A percentile compares a stretch with the other conserved stretches of the same genome.
Conservation (phyloP, 164 flowering plant genomes). For the Vitis rupestris region DNA sequence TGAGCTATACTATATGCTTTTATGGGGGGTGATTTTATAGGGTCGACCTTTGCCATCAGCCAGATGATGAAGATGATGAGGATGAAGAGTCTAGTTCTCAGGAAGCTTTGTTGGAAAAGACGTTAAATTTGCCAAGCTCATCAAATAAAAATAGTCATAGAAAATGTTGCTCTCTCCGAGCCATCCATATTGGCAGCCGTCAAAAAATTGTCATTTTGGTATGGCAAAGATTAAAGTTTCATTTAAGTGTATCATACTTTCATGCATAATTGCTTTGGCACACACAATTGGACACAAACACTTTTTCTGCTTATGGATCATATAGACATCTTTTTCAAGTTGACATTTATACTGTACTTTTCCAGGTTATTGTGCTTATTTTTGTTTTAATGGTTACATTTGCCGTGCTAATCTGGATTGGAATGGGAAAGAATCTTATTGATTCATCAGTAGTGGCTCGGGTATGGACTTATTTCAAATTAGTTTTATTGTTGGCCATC, state of each 20-base stretch:
- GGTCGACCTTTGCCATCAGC: constrained; percentile 96
- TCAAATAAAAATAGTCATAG: constrained; percentile 34
- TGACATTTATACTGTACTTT: constrained; percentile 1
- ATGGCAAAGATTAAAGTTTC: constrained; percentile 14
- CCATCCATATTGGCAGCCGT: constrained; percentile 67
- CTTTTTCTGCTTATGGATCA: not conserved
- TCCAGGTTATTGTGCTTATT: constrained; percentile 55
- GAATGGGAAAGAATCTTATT: constrained; percentile 61
- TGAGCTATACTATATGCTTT: constrained; percentile 11
- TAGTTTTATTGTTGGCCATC: not conserved
- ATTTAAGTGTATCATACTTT: constrained; percentile 5
- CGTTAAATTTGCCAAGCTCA: constrained; percentile 28
- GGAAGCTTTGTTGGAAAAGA: constrained; percentile 59
- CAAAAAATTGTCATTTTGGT: constrained; percentile 84
- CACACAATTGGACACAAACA: too few species aligned
- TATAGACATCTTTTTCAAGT: not conserved
- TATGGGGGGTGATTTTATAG: constrained; percentile 41
- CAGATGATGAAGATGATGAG: constrained; percentile 80
- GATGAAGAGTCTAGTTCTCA: constrained; percentile 56
- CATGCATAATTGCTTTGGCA: constrained; percentile 2
- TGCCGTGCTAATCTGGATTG: constrained; percentile 83
- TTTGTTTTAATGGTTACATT: constrained; percentile 60
- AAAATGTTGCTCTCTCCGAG: constrained; percentile 51
- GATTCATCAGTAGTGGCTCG: constrained; percentile 65
- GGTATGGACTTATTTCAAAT: constrained; percentile 43